Evolutionary conservation across 495 filamentous ascomycete genomes (phyloP), one percentile per base, ranked within the genome.

Genomic region (Alectoria sarmentosa): DNA sequence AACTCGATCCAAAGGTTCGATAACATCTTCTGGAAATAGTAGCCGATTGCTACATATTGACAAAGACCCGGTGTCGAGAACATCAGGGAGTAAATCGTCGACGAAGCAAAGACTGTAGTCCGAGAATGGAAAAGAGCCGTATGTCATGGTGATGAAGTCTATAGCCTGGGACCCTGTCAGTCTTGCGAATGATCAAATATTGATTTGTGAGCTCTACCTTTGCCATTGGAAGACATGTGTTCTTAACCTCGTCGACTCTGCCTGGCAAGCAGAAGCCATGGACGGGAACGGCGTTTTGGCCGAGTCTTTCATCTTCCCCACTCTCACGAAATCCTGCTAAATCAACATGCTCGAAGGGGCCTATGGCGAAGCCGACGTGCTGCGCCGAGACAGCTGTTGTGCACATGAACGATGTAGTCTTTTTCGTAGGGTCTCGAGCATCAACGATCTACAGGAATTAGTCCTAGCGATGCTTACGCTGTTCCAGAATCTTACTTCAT

Each of bases 91-190:
- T 65, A 91, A 80, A 73, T 98, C 95, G 66, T 99, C 94, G 44
- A 98, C 87, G 66, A 98, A 99, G 71, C 89, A 91, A 49, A 98
- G 76, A 68, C 93, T 94, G 78, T 94, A 97, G 67, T 84, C 89
- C 44, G 86, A 82, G 69, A 91, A 96, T 0, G 92, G 90, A 73
- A 92, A 98, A 3, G 87, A 86, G 21, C 90, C 90, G 67, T 91
- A 97, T 6, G 85, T 87, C 61, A 91, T 80, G 1, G 87, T 90
- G 68, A 98, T 92, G 71, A 86, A 87, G 71, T 98, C 94, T 39
- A 96, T 85, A 1, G 91, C 90, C 73, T 79, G 54, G 30, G 4
- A 38, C 8, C n/a, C 0, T 62, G 38, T 68, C 23, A 68, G 30
- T 61, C 36, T 54, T 36, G 23, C 30, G 28, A 4, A 9, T 61